Evolutionary conservation across 2,329 filamentous ascomycete species (phyloP), one percentile per base, ranked within the genome.

Genomic region (Aciculosporium take): DNA sequence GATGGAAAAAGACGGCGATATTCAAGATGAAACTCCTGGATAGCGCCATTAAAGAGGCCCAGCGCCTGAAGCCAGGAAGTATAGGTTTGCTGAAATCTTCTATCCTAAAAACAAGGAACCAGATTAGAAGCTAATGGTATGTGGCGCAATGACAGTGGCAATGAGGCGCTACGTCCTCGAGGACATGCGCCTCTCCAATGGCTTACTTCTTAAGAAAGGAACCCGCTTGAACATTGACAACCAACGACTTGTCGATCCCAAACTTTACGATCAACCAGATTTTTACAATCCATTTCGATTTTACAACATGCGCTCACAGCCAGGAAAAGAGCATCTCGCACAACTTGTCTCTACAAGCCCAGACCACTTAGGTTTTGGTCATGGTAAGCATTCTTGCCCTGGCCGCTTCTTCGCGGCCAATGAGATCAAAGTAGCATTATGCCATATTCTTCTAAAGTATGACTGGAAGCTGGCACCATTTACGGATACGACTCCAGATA

Each of bases 11-110:
- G 48, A 53, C 57, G 4, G 56, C 57, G 0, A 53, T 73, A 0
- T 56, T 56, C n/a, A 55, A 60, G 9, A 55, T 73, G 38, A 61
- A 68, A 48, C 59, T 65, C 0, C 57, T 67, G 27, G 70, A 73
- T 50, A 70, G 66, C 33, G 63, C 65, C 3, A 63, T 74, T 25
- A 67, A 69, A 31, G 69, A 74, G 49, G 66, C 63, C 23, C 66
- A 70, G 55, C 63, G 70, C 1, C 29, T 66, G 3, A 64, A 63
- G 44, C 59, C 63, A 23, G 38, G 20, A 2, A 40, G 20, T 8
- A 31, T 39, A 17, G 37, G 37, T 39, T 28, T 12, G 24, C 17
- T 17, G 7, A 9, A n/a, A n/a, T n/a, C 8, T 31, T 17, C 15
- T 12, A 8, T 31, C 3, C 7, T 31, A 3, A 7, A 31, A 31